Percentiles rank a stretch among this genome's conserved stretches.
Conservation (phyloP, 345 rosid genomes). For the Brassica napus region Da-Ae NC_063440.1:24911501-24912000, state of each 20-base stretch:
- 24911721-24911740: not conserved
- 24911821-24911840: not conserved
- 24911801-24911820: not conserved
- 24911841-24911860: not conserved
- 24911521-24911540: too few species aligned
- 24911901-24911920: constrained; percentile 4
- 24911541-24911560: too few species aligned
- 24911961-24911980: constrained; percentile 25
- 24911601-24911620: too few species aligned
- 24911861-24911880: not conserved
- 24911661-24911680: too few species aligned
- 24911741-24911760: not conserved
- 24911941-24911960: constrained; percentile 2
- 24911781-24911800: not conserved
- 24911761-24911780: not conserved
- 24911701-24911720: not conserved
- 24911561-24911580: too few species aligned
- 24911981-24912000: constrained; percentile 24
- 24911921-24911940: not conserved
- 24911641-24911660: too few species aligned
- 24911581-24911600: too few species aligned
- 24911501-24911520: too few species aligned
- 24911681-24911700: not conserved
- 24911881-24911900: constrained; percentile 24
- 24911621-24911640: too few species aligned